Base-by-base conservation (phyloP, 2,329 filamentous ascomycete genomes). In the Helminthosporium solani region DNA sequence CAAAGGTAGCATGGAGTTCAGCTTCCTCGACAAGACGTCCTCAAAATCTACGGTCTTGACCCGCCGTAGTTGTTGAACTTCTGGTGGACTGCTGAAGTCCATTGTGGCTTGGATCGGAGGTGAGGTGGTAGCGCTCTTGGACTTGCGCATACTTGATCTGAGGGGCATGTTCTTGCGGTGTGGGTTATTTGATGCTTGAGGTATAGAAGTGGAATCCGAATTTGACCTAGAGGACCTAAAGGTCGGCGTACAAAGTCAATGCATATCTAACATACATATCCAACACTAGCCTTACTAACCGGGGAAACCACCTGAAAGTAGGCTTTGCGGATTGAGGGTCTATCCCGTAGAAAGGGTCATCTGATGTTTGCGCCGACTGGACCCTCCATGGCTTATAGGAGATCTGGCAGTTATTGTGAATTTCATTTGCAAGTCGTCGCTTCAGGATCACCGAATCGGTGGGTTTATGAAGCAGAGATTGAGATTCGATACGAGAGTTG, bases 21-120 rank as follows among this genome's bases (percentile, higher is more conserved):
- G 40, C 15, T 39, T 28, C 19, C 40, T 52, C 6, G 44, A 31
- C 3, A 47, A 27, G n/a, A 16, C 36, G 2, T 52, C 50, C n/a
- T 60, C 56, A 39, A 67, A 67, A 14, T 66, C 60, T 4, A 68
- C 62, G 3, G 61, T 67, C 42, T 66, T 68, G 18, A 58, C 50
- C 5, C 60, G 60, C 1, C 61, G 57, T 19, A 66, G 38, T 21
- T 40, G 40, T 16, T 44, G 50, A 11, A 20, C n/a, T 5, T 37
- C 34, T 6, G 16, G 3, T 1, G 18, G 4, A 1, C 9, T 33
- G 6, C 12, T 28, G 2, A 9, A 15, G 6, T 18, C 15, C 21
- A 20, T 12, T 14, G 35, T 19, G 7, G n/a, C 3, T 18, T 38
- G 57, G 14, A 38, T 42, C 1, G 54, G 50, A 8, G 60, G 56